Conservation (phyloP, 2,329 filamentous ascomycete genomes). For the Pseudonectria buxi region DNA sequence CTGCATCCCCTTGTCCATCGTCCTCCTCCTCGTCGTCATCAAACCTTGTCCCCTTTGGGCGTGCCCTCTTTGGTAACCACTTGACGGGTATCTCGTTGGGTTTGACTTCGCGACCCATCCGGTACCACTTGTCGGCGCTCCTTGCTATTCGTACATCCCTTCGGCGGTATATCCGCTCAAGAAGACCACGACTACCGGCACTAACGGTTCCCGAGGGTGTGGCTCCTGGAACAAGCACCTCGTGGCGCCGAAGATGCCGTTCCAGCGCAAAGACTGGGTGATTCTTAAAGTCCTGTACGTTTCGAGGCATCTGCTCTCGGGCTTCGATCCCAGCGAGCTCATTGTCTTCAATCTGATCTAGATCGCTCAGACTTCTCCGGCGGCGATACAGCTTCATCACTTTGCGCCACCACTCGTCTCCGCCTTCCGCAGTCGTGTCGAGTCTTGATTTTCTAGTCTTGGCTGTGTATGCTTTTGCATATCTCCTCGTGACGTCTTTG, state of each 20-base stretch:
- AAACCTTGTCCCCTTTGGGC: conserved; percentile 17
- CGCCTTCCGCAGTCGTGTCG: conserved; percentile 49
- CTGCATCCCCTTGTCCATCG: conserved; percentile 27
- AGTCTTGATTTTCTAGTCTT: conserved; percentile 81
- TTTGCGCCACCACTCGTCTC: conserved; percentile 47
- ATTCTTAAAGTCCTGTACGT: conserved; percentile 79
- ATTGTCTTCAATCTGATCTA: conserved; percentile 78
- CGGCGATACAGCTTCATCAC: conserved; percentile 43
- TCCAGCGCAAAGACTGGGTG: conserved; percentile 81
- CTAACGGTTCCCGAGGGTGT: conserved; percentile 71
- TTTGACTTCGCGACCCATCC: conserved; percentile 73
- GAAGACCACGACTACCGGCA: conserved; percentile 51
- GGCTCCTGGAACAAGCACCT: conserved; percentile 68
- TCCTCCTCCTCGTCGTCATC: conserved; percentile 25
- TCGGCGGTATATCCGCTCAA: conserved; percentile 78
- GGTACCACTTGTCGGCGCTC: conserved; percentile 85
- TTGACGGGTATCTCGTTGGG: conserved; percentile 77
- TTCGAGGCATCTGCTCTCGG: conserved; percentile 77
- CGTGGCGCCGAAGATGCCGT: conserved; percentile 73
- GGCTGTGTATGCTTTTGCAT: conserved; percentile 80
- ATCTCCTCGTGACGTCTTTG: conserved; percentile 80
- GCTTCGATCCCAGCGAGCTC: conserved; percentile 66
- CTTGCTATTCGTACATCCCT: conserved; percentile 71
- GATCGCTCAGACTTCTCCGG: conserved; percentile 40
- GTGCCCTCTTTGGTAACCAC: conserved; percentile 50